Percentiles rank a stretch among this genome's conserved stretches.
phyloP scores from a whole-genome alignment of 768 basidiomycete species.

The Wakefieldia striispora region DNA sequence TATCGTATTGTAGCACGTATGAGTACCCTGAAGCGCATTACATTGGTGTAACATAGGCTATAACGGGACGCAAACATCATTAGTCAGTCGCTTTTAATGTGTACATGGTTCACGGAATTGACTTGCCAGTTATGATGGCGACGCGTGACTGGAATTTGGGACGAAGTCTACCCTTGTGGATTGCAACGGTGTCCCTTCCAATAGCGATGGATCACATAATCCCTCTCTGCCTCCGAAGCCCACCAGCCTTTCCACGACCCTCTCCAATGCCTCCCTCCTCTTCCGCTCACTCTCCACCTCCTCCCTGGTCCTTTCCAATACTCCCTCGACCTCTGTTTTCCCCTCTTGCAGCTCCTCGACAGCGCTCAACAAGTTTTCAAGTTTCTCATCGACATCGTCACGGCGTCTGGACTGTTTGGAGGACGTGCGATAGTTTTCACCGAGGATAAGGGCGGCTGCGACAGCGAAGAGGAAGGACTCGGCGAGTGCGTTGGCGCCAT shows the following conservation, averaged over 20 bases:
- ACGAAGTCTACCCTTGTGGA: conserved; percentile 41
- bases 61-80: neutral
- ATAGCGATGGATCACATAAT: conserved; percentile 50
- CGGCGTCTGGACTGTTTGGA: conserved; percentile 70
- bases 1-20: conserved; percentile 10
- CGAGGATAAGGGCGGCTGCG: conserved; percentile 69
- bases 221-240: conserved; percentile 64
- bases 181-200: conserved; percentile 57
- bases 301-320: conserved; percentile 44
- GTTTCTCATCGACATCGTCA: conserved; percentile 66
- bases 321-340: conserved; percentile 42
- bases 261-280: conserved; percentile 63
- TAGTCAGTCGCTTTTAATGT: neutral
- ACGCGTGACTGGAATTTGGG: conserved; percentile 3
- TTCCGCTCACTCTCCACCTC: conserved; percentile 30
- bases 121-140: conserved; percentile 3
- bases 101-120: too few species aligned
- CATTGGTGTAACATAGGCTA: conserved; percentile 5
- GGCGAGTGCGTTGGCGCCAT: conserved; percentile 79
- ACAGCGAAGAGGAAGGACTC: conserved; percentile 84
- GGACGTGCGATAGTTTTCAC: conserved; percentile 74
- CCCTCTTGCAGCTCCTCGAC: conserved; percentile 46
- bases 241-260: conserved; percentile 63
- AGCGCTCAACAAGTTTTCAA: conserved; percentile 53
- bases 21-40: neutral